Evolutionary conservation across 352 stramenopile genomes (phyloP), one percentile per base, ranked within the genome.

Genomic region (Phytophthora aleatoria): DNA sequence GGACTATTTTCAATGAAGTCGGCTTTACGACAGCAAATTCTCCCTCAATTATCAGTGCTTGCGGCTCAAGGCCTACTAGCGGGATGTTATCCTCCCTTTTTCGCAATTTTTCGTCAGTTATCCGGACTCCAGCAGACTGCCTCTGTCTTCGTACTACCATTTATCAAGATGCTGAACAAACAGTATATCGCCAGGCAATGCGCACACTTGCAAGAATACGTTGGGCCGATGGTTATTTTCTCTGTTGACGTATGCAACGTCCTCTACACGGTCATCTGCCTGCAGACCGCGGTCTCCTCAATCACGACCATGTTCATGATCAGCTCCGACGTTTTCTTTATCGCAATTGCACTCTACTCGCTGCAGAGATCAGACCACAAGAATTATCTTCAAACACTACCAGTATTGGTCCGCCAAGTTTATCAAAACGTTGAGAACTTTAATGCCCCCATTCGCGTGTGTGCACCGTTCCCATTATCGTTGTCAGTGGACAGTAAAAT

Each of bases 161-260:
- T 50, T 3, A 16, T 50, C 26, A 50, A 50, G 26, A 36, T 36
- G 9, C 10, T 30, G 2, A 48, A 28, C 16, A 48, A 30, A 6
- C 16, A 30, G 4, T 30, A 28, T 10, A 48, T 36, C n/a, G 44
- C 44, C 11, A 35, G 11, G 24, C 9, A 9, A 5, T 50, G 24
- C 3, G 44, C 44, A 7, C n/a, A 52, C 13, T 5, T 52, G 13
- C 15, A 52, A 15, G 27, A 52, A 41, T 52, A 26, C 10, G 8
- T 52, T 13, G 45, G 12, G 6, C 27, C 15, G 2, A 39, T 28
- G 12, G 28, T 52, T 5, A 31, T 52, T 13, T 39, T 52, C 13
- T 52, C 28, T 5, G 45, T 52, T 13, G 45, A 52, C 10, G 45
- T 52, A 4, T 50, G 20, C 28, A 52, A 52, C 45, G 45, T 39